phyloP scores from a whole-genome alignment of 2,329 filamentous ascomycete species.

The Pestalotiopsis sp. region DNA sequence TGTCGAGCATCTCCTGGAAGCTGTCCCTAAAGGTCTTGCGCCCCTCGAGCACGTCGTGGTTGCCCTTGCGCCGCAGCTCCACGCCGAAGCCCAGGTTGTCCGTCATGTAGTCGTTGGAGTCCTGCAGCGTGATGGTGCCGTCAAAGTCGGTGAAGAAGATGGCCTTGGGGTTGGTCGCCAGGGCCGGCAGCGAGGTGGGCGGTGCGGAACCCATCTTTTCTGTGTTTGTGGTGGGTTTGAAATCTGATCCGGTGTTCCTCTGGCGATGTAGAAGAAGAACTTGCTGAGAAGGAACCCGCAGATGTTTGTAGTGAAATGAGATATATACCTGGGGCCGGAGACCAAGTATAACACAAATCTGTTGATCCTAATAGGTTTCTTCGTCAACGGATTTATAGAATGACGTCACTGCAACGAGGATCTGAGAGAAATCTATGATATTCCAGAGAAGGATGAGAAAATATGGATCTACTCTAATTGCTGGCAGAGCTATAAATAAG shows the following conservation, averaged over 20 bases:
- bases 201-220: neutral
- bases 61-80: constrained; percentile 69
- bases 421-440: neutral
- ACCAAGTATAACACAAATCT: neutral
- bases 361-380: neutral
- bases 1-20: constrained; percentile 92
- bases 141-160: constrained; percentile 99
- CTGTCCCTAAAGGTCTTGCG: constrained; percentile 76
- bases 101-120: constrained; percentile 73
- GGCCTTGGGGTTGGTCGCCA: constrained; percentile 74
- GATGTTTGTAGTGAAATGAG: neutral
- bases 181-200: constrained; percentile 45
- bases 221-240: neutral
- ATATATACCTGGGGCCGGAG: neutral
- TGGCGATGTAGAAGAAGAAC: neutral
- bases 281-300: neutral
- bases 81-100: constrained; percentile 87
- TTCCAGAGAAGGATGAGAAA: neutral
- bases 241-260: neutral
- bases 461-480: neutral
- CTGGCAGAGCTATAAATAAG: neutral
- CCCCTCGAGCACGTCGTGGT: constrained; percentile 73
- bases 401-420: constrained; percentile 8
- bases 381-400: neutral
- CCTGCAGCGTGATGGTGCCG: constrained; percentile 81